phyloP scores from a whole-genome alignment of 2,329 filamentous ascomycete species.

The Byssochlamys sp. region DNA sequence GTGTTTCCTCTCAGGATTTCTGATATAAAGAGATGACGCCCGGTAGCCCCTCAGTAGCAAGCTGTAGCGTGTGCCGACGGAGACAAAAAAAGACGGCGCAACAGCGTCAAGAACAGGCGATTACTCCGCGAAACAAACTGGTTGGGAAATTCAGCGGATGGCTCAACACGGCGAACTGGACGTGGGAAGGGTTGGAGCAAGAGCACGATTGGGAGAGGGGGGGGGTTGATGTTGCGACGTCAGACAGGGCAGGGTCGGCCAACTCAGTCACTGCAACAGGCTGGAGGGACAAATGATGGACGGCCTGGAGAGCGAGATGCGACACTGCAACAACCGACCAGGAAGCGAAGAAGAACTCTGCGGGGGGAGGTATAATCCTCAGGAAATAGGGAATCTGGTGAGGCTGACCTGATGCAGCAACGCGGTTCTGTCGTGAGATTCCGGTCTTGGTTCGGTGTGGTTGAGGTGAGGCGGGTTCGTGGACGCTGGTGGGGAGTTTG shows the following conservation, averaged over 20 bases:
- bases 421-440: background rate
- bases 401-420: background rate
- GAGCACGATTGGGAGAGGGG: constrained; percentile 2
- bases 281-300: constrained; percentile 16
- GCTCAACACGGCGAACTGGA: background rate
- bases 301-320: constrained; percentile 6
- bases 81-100: background rate
- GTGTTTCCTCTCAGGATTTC: background rate
- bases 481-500: background rate
- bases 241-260: constrained; percentile 10
- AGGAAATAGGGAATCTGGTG: background rate
- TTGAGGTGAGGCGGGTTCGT: constrained; percentile 1
- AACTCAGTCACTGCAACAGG: constrained; percentile 9
- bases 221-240: constrained; percentile 11
- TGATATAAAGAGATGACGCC: background rate
- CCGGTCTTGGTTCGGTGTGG: background rate
- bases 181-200: constrained; percentile 2
- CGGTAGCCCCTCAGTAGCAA: background rate
- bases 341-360: background rate
- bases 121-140: background rate
- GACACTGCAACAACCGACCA: constrained; percentile 4
- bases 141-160: background rate
- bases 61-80: background rate
- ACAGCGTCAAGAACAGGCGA: background rate
- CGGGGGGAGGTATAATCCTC: constrained; percentile 1